Evolutionary conservation across 192 early-diverging fungal genomes (phyloP).

Genomic region (Backusella sp.): DNA sequence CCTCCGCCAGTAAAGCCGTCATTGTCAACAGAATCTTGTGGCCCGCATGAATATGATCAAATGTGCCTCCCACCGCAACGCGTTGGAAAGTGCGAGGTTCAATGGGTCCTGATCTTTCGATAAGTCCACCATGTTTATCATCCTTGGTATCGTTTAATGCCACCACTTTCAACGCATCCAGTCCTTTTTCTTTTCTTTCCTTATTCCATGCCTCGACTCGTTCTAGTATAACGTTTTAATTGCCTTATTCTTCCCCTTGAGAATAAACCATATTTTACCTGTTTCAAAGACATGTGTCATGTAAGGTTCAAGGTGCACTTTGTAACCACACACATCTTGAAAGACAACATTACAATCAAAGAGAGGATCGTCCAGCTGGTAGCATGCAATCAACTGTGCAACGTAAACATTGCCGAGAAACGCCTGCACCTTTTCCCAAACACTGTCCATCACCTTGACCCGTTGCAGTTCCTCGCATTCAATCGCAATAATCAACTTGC

Average conservation of each 20-base stretch:
- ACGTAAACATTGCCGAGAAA: constrained; percentile 45
- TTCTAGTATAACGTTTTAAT: background rate
- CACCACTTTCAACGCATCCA: background rate
- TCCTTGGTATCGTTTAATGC: background rate
- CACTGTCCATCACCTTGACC: background rate
- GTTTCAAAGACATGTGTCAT: background rate
- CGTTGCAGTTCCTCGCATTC: background rate
- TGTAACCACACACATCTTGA: constrained; percentile 59
- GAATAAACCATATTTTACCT: background rate
- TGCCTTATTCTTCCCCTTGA: background rate
- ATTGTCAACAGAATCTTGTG: constrained; percentile 93
- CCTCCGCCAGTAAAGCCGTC: constrained; percentile 65
- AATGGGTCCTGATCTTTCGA: background rate
- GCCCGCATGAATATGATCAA: constrained; percentile 94
- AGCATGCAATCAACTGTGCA: constrained; percentile 43
- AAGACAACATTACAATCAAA: constrained; percentile 60
- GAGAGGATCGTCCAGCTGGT: constrained; percentile 39
- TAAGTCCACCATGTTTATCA: background rate
- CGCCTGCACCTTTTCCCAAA: constrained; percentile 24
- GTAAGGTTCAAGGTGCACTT: constrained; percentile 36
- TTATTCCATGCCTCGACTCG: background rate
- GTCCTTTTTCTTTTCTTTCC: background rate
- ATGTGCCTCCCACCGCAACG: constrained; percentile 89
- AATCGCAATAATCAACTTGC: background rate
- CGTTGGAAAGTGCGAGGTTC: constrained; percentile 27